Base-by-base conservation (phyloP, 768 basidiomycete species). In the Leccinum barrowsii region DNA sequence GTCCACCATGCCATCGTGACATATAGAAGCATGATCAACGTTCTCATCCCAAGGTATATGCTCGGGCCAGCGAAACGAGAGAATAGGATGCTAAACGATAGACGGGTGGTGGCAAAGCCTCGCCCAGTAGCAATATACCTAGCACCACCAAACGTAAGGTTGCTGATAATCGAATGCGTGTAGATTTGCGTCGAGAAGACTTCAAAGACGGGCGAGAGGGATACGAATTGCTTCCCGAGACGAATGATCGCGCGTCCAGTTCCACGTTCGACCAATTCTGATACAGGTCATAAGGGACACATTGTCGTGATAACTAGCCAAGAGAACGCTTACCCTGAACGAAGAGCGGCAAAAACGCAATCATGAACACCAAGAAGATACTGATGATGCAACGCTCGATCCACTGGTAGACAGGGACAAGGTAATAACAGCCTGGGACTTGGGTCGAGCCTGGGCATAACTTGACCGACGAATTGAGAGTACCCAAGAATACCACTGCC, bases 101-200 rank as follows among this genome's bases (percentile, higher is more conserved):
- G 92, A 55, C 97, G 82, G 21, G 93, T 91, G 5, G 96, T 98
- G 26, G 97, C 97, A 70, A 99, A 99, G 42, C 97, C 97, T 82
- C 97, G 92, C 50, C 97, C 97, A 22, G 96, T 99, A 15, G 97
- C 94, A 63, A 99, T 99, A 75, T 98, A 99, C 53, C 97, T 85
- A 48, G 97, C 97, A 51, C 97, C 97, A 74, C 97, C 97, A 59
- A 97, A 98, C 5, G 92, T 96, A 76, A 99, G 77, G 75, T 99
- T 96, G 74, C 87, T 96, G 62, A 97, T 78, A 73, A 99, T 98
- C 26, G 97, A 98, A 70, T 98, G 93, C 49, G 94, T 94, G 72
- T 93, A 95, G 67, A 99, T 98, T 74, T 98, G 96, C 1, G 97
- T 99, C 13, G 92, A 89, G 77, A 98, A 99, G 61, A 99, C 90